A percentile compares a stretch with the other conserved stretches of the same genome.
Evolutionary conservation across 371 early-diverging fungal species (phyloP).

Genomic region (Lichtheimia hyalospora): DNA sequence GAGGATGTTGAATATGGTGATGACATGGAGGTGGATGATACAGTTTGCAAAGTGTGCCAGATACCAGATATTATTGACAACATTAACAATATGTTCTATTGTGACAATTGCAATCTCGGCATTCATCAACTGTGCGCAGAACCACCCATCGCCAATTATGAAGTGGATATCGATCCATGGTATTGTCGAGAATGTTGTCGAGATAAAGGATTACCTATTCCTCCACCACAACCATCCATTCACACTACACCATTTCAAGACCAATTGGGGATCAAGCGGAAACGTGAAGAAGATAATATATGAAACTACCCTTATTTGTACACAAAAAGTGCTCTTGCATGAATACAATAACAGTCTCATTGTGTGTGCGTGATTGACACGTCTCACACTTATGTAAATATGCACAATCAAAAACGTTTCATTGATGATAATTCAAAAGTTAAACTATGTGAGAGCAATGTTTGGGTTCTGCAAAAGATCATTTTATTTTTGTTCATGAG

Average conservation of each 20-base stretch:
- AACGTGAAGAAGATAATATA: conserved; percentile 14
- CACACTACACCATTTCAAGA: neutral
- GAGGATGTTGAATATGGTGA: conserved; percentile 14
- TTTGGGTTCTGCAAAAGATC: no score
- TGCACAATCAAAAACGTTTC: no score
- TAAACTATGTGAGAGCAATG: no score
- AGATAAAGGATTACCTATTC: conserved; percentile 28
- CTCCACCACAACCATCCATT: conserved; percentile 5
- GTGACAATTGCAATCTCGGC: conserved; percentile 40
- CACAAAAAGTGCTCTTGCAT: no score
- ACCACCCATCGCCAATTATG: conserved; percentile 36
- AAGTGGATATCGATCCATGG: conserved; percentile 47
- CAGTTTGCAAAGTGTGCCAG: conserved; percentile 35
- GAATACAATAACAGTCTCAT: no score
- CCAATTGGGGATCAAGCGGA: conserved; percentile 14
- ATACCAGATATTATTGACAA: conserved; percentile 32
- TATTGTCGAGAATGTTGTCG: conserved; percentile 39
- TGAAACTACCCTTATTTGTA: no score
- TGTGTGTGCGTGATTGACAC: no score
- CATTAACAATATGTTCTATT: conserved; percentile 45
- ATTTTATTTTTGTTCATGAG: no score
- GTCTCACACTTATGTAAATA: no score
- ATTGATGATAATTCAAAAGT: no score
- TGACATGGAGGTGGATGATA: conserved; percentile 23
- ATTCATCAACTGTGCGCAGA: conserved; percentile 49